These are phyloP conservation scores for Turritis glabra DNA, from an alignment of 345 rosid genomes.

Conservation along the genomic window DNA sequence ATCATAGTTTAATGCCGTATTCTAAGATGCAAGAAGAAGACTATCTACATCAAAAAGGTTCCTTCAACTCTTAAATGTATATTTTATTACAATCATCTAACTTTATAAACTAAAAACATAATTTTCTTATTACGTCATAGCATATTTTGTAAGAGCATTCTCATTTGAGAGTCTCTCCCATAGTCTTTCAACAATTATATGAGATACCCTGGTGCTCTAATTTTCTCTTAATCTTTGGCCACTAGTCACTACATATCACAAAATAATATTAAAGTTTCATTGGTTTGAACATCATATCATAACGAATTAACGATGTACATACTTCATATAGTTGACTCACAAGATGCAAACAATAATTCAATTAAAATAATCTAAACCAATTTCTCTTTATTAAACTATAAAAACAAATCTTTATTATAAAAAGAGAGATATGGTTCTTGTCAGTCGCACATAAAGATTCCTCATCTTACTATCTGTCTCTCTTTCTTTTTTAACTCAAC, in stretches of 20 bases:
- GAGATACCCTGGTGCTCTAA: no score
- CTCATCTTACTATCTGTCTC: background rate
- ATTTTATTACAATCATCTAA: background rate
- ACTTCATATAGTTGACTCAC: slow-evolving; percentile 19
- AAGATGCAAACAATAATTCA: slow-evolving; percentile 7
- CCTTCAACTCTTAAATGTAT: background rate
- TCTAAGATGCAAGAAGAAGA: slow-evolving; percentile 5
- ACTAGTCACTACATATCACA: background rate
- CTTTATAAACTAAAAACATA: background rate
- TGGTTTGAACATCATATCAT: background rate
- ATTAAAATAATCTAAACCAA: background rate
- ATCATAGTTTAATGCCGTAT: background rate
- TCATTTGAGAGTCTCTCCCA: no score
- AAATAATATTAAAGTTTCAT: background rate
- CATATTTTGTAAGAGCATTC: no score
- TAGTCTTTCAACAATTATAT: no score
- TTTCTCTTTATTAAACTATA: background rate
- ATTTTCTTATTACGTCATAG: slow-evolving; percentile 11
- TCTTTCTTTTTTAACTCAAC: slow-evolving; percentile 3
- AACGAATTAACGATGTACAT: background rate
- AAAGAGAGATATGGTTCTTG: slow-evolving; percentile 5
- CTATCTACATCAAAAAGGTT: slow-evolving; percentile 27
- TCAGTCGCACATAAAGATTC: slow-evolving; percentile 32
- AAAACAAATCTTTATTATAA: background rate
- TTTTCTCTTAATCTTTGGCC: background rate